phyloP scores from a whole-genome alignment of 116 monocot species.

The Papilionanthe hybrid region DNA sequence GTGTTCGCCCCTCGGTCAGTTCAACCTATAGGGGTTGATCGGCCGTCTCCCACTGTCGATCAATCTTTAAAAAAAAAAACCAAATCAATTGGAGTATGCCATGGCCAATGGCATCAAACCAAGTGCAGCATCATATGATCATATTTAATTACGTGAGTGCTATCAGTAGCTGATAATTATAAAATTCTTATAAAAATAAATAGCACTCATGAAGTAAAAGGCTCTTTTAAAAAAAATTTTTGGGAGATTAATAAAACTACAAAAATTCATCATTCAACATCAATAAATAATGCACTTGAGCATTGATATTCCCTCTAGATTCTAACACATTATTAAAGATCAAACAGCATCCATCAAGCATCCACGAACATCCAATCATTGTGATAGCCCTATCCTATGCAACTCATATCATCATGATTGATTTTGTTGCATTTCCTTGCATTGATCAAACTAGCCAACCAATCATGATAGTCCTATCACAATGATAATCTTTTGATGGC shows the following conservation, averaged over 20 bases:
- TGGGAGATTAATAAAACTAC: neutral
- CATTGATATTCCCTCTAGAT: neutral
- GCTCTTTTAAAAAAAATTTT: neutral
- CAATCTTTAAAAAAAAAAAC: no score
- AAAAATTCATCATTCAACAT: neutral
- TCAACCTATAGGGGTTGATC: no score
- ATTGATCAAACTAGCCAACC: neutral
- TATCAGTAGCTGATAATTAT: no score
- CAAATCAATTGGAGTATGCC: neutral
- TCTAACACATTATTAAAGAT: neutral
- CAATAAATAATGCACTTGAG: neutral
- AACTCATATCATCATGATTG: neutral
- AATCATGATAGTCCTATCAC: no score
- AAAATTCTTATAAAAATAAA: neutral
- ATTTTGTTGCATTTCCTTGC: neutral
- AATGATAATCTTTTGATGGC: no score
- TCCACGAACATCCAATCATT: neutral
- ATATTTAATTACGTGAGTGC: neutral
- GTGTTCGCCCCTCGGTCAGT: no score
- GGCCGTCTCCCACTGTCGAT: no score
- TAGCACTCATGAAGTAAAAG: neutral
- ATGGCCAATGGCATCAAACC: neutral
- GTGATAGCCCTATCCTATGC: neutral
- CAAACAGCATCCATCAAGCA: neutral
- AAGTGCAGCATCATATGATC: neutral